phyloP scores from a whole-genome alignment of 1,284 basidiomycete species.

The Psilocybe mexicana region DNA sequence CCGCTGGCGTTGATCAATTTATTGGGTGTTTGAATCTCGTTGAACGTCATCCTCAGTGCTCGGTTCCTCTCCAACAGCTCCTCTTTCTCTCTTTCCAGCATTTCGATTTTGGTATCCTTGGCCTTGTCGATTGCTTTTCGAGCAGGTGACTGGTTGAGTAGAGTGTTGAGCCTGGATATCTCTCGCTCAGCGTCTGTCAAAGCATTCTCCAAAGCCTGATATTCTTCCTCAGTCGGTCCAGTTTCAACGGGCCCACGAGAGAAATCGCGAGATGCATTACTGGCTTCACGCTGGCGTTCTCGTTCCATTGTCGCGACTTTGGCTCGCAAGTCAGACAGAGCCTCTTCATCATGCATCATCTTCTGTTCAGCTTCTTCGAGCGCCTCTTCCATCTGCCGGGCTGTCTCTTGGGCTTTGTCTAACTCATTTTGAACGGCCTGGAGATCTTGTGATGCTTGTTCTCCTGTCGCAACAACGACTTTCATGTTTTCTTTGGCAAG shows the following conservation, averaged over 20 bases:
- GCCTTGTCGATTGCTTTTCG: slow-evolving; percentile 73
- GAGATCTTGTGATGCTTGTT: slow-evolving; percentile 48
- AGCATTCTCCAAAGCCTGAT: slow-evolving; percentile 71
- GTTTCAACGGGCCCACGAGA: slow-evolving; percentile 31
- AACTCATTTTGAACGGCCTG: slow-evolving; percentile 54
- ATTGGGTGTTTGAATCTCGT: slow-evolving; percentile 55
- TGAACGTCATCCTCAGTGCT: slow-evolving; percentile 49
- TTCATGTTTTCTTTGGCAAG: slow-evolving; percentile 47
- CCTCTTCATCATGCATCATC: slow-evolving; percentile 61
- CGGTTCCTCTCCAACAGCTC: slow-evolving; percentile 71
- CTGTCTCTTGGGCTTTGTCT: slow-evolving; percentile 52
- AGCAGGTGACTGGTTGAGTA: slow-evolving; percentile 74
- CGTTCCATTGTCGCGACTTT: slow-evolving; percentile 60
- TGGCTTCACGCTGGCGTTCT: slow-evolving; percentile 48
- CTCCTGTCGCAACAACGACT: slow-evolving; percentile 44
- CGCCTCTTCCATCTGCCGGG: slow-evolving; percentile 69
- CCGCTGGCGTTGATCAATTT: slow-evolving; percentile 52
- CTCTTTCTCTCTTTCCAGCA: slow-evolving; percentile 74
- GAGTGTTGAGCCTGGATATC: slow-evolving; percentile 69
- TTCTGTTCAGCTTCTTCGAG: slow-evolving; percentile 68
- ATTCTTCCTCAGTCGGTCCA: slow-evolving; percentile 47
- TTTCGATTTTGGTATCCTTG: slow-evolving; percentile 70
- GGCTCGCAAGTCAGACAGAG: slow-evolving; percentile 49
- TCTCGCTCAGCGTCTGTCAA: slow-evolving; percentile 81
- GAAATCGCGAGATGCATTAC: slow-evolving; percentile 39